Base-by-base conservation (phyloP, 2,329 filamentous ascomycete genomes). In the Mollisiaceae sp. region DNA sequence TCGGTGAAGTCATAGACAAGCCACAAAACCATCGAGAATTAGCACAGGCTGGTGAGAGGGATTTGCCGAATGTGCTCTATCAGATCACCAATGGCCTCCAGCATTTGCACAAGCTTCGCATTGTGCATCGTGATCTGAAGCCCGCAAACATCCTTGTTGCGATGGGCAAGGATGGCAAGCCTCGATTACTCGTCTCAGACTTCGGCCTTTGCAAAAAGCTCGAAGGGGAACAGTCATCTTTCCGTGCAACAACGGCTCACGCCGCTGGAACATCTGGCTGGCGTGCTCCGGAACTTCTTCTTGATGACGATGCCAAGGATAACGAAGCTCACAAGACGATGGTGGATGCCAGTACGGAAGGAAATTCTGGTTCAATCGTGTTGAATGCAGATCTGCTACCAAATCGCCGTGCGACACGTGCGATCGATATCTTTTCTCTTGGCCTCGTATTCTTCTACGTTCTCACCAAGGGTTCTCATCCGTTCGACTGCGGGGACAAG, bases 361-460 rank as follows among this genome's bases (percentile, higher is more conserved):
- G 87, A 69, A 84, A 86, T 24, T 87, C 86, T 15, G 85, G 85
- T 15, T 81, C 83, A n/a, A 81, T 84, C n/a, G 80, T 86, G 5
- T 82, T 85, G 9, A 82, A 81, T 47, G 82, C 86, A 14, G 85
- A 87, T 20, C 80, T 87, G 77, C 85, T 82, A 79, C 83, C 74
- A 4, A 88, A 87, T 71, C 89, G 93, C 65, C 91, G 95, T 60
- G 94, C 96, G 8, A 99, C 97, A 55, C 90, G 95, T 55, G 92
- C 95, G 9, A 97, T 98, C 67, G 95, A 99, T 76, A 97, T 99
- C 32, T 99, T 99, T 80, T 97, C 94, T 0, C 85, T 99, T 41
- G 95, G 95, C 1, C 90, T 97, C 61, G 93, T 99, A n/a, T 99
- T 97, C 82, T 98, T 94, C 80, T 99, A 97, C 77, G 94, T 98